These are phyloP conservation scores for Penicillium antarcticum DNA, from an alignment of 495 filamentous ascomycete genomes.

Conservation along the genomic window DNA sequence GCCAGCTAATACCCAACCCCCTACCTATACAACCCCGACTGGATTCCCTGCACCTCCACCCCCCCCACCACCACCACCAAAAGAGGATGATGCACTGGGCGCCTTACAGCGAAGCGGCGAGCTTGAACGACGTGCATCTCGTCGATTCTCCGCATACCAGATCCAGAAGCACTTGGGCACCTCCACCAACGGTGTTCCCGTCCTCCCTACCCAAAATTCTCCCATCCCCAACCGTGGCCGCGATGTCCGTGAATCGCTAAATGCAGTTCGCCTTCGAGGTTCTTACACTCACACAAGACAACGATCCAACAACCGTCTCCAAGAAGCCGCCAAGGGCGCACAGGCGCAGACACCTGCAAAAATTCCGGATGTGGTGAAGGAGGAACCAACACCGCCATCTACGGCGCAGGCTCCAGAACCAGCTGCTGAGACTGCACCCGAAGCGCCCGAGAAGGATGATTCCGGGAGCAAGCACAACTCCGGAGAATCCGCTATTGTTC, in stretches of 20 bases:
- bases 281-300: conserved; percentile 64
- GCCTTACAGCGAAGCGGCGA: conserved; percentile 88
- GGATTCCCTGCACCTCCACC: conserved; percentile 62
- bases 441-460: neutral
- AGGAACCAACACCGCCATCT: conserved; percentile 30
- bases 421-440: conserved; percentile 36
- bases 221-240: conserved; percentile 85
- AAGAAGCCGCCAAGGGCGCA: conserved; percentile 55
- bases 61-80: conserved; percentile 72
- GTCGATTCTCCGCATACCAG: conserved; percentile 92
- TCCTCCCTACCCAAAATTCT: conserved; percentile 80
- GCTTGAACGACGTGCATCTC: conserved; percentile 87
- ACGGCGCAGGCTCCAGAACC: conserved; percentile 34
- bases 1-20: conserved; percentile 32
- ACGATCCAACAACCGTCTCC: conserved; percentile 48
- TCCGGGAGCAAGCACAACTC: conserved; percentile 8
- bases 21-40: conserved; percentile 12
- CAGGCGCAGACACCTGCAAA: conserved; percentile 46
- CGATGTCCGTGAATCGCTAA: conserved; percentile 87
- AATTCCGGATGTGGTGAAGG: conserved; percentile 63
- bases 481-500: conserved; percentile 16
- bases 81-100: conserved; percentile 85
- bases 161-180: conserved; percentile 88
- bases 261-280: conserved; percentile 80
- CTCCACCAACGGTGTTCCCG: conserved; percentile 75